A percentile compares a stretch with the other conserved stretches of the same genome.
These are phyloP conservation scores for Trametes polyzona DNA, from an alignment of 1,284 basidiomycete genomes.

Conservation along the genomic window DNA sequence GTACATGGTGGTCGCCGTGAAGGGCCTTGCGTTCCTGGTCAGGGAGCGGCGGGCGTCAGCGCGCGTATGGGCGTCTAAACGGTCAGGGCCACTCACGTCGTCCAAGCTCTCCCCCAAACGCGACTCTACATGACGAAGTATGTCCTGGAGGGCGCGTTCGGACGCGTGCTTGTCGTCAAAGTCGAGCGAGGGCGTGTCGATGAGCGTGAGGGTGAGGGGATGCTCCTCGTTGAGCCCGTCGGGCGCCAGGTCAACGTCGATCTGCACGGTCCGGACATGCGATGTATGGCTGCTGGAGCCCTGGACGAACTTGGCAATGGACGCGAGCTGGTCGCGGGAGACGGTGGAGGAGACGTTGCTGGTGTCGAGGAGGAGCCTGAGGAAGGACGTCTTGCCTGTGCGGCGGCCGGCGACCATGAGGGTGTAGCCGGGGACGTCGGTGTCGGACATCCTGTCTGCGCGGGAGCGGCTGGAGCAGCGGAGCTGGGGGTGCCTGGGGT, in stretches of 20 bases:
- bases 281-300: constrained; percentile 68
- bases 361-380: constrained; percentile 78
- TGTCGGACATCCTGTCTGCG: constrained; percentile 29
- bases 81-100: constrained; percentile 57
- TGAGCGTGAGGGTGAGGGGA: constrained; percentile 65
- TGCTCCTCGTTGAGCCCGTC: constrained; percentile 41
- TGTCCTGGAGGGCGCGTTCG: constrained; percentile 64
- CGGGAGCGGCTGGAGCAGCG: constrained; percentile 22
- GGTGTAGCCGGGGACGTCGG: constrained; percentile 50
- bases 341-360: constrained; percentile 59
- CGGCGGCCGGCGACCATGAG: constrained; percentile 76
- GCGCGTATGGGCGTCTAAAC: constrained; percentile 20
- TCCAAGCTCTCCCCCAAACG: constrained; percentile 70
- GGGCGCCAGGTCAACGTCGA: constrained; percentile 65
- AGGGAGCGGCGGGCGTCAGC: constrained; percentile 20
- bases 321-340: constrained; percentile 69
- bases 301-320: constrained; percentile 78
- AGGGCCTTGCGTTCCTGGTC: constrained; percentile 73
- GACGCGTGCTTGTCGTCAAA: constrained; percentile 61
- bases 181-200: constrained; percentile 80
- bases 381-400: constrained; percentile 82
- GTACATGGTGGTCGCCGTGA: constrained; percentile 73
- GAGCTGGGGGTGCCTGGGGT: constrained; percentile 41
- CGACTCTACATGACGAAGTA: constrained; percentile 65
- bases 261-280: constrained; percentile 64